These are phyloP conservation scores for Cadophora sp. DNA, from an alignment of 2,329 filamentous ascomycete species.

Conservation along the genomic window DNA sequence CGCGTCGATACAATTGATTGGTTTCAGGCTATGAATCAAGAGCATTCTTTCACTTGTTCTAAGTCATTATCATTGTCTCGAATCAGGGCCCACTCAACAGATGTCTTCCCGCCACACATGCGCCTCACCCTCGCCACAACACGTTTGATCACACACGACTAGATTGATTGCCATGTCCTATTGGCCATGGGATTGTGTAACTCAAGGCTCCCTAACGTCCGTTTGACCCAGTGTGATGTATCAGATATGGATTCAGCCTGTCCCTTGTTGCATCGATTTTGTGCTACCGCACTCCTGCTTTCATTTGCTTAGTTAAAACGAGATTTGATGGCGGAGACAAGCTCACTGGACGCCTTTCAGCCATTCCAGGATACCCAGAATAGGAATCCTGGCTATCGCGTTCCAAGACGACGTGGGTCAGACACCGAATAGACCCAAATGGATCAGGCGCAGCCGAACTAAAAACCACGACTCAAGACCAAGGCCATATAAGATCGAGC, in stretches of 20 bases:
- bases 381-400: constrained; percentile 15
- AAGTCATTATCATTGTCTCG: not conserved
- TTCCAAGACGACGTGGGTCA: constrained; percentile 25
- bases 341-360: constrained; percentile 16
- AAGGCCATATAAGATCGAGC: constrained; percentile 12
- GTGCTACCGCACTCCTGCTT: constrained; percentile 29
- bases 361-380: constrained; percentile 10
- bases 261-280: constrained; percentile 26
- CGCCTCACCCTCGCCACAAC: not conserved
- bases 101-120: constrained; percentile 2
- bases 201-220: not conserved
- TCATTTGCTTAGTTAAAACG: not conserved
- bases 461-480: not conserved
- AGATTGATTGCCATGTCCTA: not conserved
- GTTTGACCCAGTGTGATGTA: not conserved
- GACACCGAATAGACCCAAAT: constrained; percentile 25
- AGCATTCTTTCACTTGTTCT: not conserved
- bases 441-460: constrained; percentile 22
- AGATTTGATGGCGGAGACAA: not conserved
- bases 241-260: not conserved
- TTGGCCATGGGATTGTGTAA: constrained; percentile 7
- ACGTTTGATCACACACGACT: not conserved
- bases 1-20: not conserved
- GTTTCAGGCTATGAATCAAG: too few species aligned
- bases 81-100: not conserved